A percentile compares a stretch with the other conserved stretches of the same genome.
Evolutionary conservation across 768 basidiomycete species (phyloP).

Genomic region (Lentinula sp.): DNA sequence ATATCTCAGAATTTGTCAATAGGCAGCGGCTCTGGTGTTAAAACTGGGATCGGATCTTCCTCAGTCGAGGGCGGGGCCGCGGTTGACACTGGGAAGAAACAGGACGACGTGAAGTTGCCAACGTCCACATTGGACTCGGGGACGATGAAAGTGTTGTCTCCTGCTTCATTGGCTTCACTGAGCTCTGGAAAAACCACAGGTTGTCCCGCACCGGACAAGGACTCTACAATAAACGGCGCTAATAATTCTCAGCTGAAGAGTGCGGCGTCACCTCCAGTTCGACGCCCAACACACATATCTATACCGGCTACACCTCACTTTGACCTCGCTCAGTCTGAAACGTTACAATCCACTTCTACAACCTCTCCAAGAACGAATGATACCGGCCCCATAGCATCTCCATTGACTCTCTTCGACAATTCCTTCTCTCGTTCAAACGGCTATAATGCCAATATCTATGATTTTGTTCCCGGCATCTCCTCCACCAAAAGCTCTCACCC

Average conservation of each 20-base stretch:
- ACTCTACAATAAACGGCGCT: not conserved
- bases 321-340: not conserved
- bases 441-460: not conserved
- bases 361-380: not conserved
- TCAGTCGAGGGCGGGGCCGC: not conserved
- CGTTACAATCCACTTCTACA: not conserved
- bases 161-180: not conserved
- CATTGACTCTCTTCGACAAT: not conserved
- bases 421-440: slow-evolving; percentile 1
- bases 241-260: no score
- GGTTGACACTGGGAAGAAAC: not conserved
- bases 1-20: slow-evolving; percentile 1
- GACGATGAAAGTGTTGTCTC: not conserved
- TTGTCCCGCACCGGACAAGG: not conserved
- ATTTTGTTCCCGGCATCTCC: not conserved
- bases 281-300: not conserved
- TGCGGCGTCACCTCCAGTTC: not conserved
- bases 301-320: not conserved
- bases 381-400: not conserved
- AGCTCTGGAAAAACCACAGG: not conserved
- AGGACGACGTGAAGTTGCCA: not conserved
- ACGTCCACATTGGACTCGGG: not conserved
- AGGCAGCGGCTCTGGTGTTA: not conserved
- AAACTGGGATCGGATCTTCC: not conserved
- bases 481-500: not conserved